A percentile compares a stretch with the other conserved stretches of the same genome.
Evolutionary conservation across 176 grass and related monocot genomes (phyloP).

Genomic region (Oryza punctata): DNA sequence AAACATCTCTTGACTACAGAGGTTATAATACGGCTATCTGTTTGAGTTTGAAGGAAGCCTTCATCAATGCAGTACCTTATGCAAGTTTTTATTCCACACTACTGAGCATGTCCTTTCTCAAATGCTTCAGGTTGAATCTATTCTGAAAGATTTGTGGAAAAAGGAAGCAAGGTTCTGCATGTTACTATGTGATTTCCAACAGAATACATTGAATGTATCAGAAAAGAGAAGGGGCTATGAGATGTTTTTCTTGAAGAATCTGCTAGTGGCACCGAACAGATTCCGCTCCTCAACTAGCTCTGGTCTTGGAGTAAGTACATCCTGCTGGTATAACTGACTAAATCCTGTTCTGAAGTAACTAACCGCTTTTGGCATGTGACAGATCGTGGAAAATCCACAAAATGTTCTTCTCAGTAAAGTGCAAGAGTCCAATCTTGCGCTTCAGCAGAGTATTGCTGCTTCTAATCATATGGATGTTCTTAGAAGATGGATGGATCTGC

Average conservation of each 20-base stretch:
- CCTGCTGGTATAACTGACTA: conserved; percentile 13
- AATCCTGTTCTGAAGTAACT: conserved; percentile 26
- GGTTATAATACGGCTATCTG: conserved; percentile 43
- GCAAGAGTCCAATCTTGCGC: conserved; percentile 64
- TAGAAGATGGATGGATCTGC: conserved; percentile 88
- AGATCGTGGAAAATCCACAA: conserved; percentile 95
- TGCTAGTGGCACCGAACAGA: conserved; percentile 82
- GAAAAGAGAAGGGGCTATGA: conserved; percentile 62
- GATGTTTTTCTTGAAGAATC: conserved; percentile 88
- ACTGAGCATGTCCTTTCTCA: conserved; percentile 26
- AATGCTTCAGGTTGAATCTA: conserved; percentile 68
- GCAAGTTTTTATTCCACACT: background rate
- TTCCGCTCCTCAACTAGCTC: conserved; percentile 69
- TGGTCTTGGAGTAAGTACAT: conserved; percentile 63
- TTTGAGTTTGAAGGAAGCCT: conserved; percentile 23
- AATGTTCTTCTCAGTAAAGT: conserved; percentile 81
- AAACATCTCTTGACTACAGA: conserved; percentile 72
- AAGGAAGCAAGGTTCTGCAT: conserved; percentile 73
- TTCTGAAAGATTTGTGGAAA: conserved; percentile 81
- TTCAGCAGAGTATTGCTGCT: conserved; percentile 42
- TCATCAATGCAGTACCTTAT: conserved; percentile 14
- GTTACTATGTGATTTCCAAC: conserved; percentile 77
- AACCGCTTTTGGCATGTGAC: conserved; percentile 3
- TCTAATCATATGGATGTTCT: conserved; percentile 59
- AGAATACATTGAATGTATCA: conserved; percentile 51